A percentile compares a stretch with the other conserved stretches of the same genome.
These are phyloP conservation scores for Schizophyllum commune DNA, from an alignment of 1,284 basidiomycete genomes.

Conservation along the genomic window DNA sequence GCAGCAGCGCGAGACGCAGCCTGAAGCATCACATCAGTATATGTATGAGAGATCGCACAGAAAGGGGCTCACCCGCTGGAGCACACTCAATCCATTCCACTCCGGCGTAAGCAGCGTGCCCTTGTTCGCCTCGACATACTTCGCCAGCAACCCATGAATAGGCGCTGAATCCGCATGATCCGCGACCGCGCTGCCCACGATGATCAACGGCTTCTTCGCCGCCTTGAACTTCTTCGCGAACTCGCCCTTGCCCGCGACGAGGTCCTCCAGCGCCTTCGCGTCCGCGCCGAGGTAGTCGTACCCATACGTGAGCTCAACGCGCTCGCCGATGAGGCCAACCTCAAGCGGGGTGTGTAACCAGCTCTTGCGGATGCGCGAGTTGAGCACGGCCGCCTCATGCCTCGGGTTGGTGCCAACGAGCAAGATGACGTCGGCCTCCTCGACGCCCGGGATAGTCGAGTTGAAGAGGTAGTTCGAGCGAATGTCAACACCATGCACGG, in stretches of 20 bases:
- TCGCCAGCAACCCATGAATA: conserved; percentile 73
- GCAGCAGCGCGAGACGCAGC: conserved; percentile 90
- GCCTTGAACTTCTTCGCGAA: conserved; percentile 87
- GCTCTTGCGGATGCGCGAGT: conserved; percentile 93
- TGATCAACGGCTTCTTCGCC: conserved; percentile 91
- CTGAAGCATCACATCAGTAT: conserved; percentile 25
- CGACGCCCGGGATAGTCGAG: conserved; percentile 86
- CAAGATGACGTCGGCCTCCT: conserved; percentile 89
- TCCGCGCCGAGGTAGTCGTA: conserved; percentile 88
- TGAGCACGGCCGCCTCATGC: conserved; percentile 96
- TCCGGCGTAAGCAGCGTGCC: conserved; percentile 74
- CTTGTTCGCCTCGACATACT: conserved; percentile 78
- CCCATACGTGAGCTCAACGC: conserved; percentile 88
- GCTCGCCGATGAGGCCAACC: conserved; percentile 87
- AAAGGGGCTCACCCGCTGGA: conserved; percentile 70
- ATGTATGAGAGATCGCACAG: no score
- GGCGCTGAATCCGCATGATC: conserved; percentile 87
- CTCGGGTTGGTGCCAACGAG: conserved; percentile 96
- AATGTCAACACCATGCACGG: conserved; percentile 81
- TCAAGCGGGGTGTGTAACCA: conserved; percentile 86
- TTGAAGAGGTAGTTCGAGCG: conserved; percentile 98
- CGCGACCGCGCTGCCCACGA: conserved; percentile 82
- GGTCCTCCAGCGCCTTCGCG: conserved; percentile 72
- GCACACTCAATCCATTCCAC: conserved; percentile 93
- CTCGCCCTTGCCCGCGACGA: conserved; percentile 68